Evolutionary conservation across 208 protist species (phyloP).

Genomic region (Tritrichomonas foetus): DNA sequence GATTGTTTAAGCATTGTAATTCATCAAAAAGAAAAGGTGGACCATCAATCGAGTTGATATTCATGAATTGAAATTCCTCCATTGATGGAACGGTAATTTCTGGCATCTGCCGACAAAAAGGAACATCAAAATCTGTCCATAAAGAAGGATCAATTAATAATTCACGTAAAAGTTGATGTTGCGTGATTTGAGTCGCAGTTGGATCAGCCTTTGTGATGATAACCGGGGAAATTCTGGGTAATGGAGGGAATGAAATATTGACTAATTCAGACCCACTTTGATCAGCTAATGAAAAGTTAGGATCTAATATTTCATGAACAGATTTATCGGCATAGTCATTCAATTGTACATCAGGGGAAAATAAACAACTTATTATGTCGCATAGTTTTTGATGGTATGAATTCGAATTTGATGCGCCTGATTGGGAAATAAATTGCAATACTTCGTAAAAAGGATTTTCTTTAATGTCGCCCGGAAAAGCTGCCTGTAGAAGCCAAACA

Average conservation of each 20-base stretch:
- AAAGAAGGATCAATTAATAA: constrained; percentile 28
- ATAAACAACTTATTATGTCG: neutral
- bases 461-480: neutral
- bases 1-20: neutral
- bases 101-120: neutral
- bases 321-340: neutral
- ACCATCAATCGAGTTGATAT: neutral
- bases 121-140: constrained; percentile 28
- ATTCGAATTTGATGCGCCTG: neutral
- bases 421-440: neutral
- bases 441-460: neutral
- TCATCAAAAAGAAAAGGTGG: neutral
- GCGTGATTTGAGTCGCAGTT: neutral
- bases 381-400: neutral
- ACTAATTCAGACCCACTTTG: neutral
- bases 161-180: constrained; percentile 22
- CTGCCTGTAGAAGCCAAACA: neutral
- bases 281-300: neutral
- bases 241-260: neutral
- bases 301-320: constrained; percentile 6
- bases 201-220: neutral
- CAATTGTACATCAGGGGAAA: neutral
- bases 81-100: neutral
- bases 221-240: neutral
- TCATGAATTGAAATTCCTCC: constrained; percentile 15